Conservation (phyloP, 257 asterid genomes). For the Scutellaria baicalensis region DNA sequence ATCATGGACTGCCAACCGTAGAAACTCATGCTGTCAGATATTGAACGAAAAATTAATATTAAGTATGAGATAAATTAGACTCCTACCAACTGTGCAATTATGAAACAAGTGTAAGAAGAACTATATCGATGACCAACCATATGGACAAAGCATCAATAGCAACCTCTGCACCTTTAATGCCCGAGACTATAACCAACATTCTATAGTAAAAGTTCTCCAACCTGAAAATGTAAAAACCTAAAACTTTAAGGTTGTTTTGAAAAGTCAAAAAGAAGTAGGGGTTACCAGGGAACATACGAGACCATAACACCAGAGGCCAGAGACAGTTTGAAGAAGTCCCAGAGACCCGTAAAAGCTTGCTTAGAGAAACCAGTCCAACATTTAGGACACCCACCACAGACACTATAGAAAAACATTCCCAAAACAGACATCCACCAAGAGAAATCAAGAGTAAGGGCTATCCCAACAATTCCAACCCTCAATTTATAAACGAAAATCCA, state of each 20-base stretch:
- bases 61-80: slow-evolving; percentile 6
- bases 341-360: slow-evolving; percentile 43
- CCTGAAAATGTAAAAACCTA: slow-evolving; percentile 27
- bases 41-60: not conserved
- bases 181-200: slow-evolving; percentile 42
- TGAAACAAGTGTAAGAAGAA: not conserved
- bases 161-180: slow-evolving; percentile 42
- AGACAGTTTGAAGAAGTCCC: slow-evolving; percentile 52
- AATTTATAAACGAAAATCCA: slow-evolving; percentile 40
- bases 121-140: slow-evolving; percentile 30
- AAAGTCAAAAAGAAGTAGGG: not conserved
- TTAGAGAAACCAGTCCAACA: slow-evolving; percentile 57
- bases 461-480: slow-evolving; percentile 48
- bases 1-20: slow-evolving; percentile 63
- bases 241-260: not conserved
- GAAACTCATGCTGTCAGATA: slow-evolving; percentile 38
- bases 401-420: slow-evolving; percentile 33
- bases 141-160: slow-evolving; percentile 62
- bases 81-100: not conserved
- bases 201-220: slow-evolving; percentile 53
- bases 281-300: slow-evolving; percentile 25
- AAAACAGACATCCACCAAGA: slow-evolving; percentile 60
- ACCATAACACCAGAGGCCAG: slow-evolving; percentile 62
- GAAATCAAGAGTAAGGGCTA: slow-evolving; percentile 47
- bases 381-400: slow-evolving; percentile 45